Evolutionary conservation across 2,329 filamentous ascomycete genomes (phyloP), one percentile per base, ranked within the genome.

Genomic region (Aureobasidium sp.): DNA sequence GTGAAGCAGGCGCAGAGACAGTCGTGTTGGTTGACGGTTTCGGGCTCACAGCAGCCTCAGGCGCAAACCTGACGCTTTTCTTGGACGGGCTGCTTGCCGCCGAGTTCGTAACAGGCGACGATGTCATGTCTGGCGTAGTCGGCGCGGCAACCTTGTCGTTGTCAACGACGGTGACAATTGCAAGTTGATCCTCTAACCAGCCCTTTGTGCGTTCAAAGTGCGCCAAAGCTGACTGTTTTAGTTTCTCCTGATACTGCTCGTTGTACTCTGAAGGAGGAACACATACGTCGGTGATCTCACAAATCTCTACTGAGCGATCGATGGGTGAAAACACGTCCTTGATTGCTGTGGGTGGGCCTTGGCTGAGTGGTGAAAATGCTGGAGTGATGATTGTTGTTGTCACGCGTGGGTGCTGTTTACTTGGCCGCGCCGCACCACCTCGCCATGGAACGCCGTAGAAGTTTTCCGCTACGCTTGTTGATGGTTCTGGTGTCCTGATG

Each of bases 391-490:
- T 90, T 80, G 50, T 86, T 87, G 72, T 92, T 88, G 52, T 90
- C 76, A 48, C 46, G 46, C 46, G 46, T 32, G 17, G 46, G 3
- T 48, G 46, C 13, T 29, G 87, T 71, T 7, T 77, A 71, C 17
- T 76, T 74, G 51, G n/a, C 39, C 39, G 55, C 3, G 57, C 41
- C 27, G 50, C 52, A 27, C 27, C 17, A 29, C 41, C 41, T 12
- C 63, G 68, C 87, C 92, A 97, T 3, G 92, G 92, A 32, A 88
- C 82, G 65, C 88, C 87, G 76, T 97, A 97, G 70, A 97, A 97
- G 65, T 88, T 85, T 72, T 96, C 90, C 10, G 93, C 93, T n/a
- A 88, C 92, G 34, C 91, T 90, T 1, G 93, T 96, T 0, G 90
- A 93, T 1, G 92, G 92, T 0, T 85, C 85, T 3, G 73, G 72